Base-by-base conservation (phyloP, 2,329 filamentous ascomycete genomes). In the Aspergillus bombycis region DNA sequence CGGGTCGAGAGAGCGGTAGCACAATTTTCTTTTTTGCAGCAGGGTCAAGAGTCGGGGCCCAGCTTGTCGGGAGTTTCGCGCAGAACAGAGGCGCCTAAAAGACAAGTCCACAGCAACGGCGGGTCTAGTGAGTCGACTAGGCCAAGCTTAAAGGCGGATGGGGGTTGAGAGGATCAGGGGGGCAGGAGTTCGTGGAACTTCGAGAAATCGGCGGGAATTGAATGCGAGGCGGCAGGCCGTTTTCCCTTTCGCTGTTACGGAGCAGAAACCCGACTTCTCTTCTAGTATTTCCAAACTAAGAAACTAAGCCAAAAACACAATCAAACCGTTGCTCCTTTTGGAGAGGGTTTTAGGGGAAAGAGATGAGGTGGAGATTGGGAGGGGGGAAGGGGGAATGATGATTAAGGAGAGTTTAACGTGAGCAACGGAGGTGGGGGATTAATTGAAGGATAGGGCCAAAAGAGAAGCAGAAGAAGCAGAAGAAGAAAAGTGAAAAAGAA, bases 101-200 rank as follows among this genome's bases (percentile, higher is more conserved):
- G 60, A 61, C 61, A 68, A 62, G 65, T 69, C 67, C 68, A 70
- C 69, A 70, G 70, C 65, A 69, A 67, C 66, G 61, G 70, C 70
- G 70, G 70, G 70, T 70, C 70, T 68, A 71, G 65, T 63, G 63
- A 70, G 65, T 36, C 21, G 14, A 50, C 46, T 70, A 69, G 68
- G 66, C 70, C 70, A 71, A 70, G 70, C 70, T 72, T 72, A 70
- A 71, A 68, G 67, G 67, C 63, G 62, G 69, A 67, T 60, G 58
- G 66, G 64, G 64, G 64, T 55, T 58, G 55, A 53, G 60, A 64
- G 63, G 65, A 67, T 67, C 66, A 66, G 64, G 64, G 65, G 64
- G 46, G 45, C n/a, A 48, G 45, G 45, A 28, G 67, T 67, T 68
- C 61, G 67, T 67, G 61, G 67, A 65, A 66, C 66, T 68, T 63